Evolutionary conservation across 768 basidiomycete species (phyloP).

Genomic region (Mycena alexandri): DNA sequence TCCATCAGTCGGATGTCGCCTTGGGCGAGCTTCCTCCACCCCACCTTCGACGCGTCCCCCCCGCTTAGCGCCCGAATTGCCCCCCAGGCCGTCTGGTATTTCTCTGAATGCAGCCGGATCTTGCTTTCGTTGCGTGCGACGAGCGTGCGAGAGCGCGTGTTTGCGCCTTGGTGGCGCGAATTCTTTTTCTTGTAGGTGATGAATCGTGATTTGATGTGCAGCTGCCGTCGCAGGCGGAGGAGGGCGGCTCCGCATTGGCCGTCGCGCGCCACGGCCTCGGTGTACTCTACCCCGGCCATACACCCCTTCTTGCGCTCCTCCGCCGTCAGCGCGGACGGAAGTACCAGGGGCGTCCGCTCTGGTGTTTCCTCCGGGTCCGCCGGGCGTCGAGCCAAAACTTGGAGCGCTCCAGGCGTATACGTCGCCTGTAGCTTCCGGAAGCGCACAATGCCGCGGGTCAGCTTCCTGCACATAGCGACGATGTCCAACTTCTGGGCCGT

Average conservation of each 20-base stretch:
- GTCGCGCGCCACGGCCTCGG: not conserved
- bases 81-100: slow-evolving; percentile 11
- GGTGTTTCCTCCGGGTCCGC: not conserved
- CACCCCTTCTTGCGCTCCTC: not conserved
- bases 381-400: not conserved
- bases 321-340: not conserved
- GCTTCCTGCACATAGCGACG: not conserved
- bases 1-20: slow-evolving; percentile 15
- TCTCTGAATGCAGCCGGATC: not conserved
- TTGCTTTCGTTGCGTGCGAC: slow-evolving; percentile 18
- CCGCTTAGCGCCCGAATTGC: not conserved
- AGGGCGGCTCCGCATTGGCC: not conserved
- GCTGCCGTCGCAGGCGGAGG: not conserved
- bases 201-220: not conserved
- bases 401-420: not conserved
- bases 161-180: not conserved
- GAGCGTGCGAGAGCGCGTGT: not conserved
- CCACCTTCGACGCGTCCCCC: not conserved
- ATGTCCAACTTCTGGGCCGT: slow-evolving; percentile 4
- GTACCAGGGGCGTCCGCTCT: not conserved
- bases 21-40: not conserved
- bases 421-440: slow-evolving; percentile 7
- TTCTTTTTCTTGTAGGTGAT: not conserved
- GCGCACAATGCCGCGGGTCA: not conserved
- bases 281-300: not conserved